A percentile compares a stretch with the other conserved stretches of the same genome.
These are phyloP conservation scores for Acer campestre DNA, from an alignment of 345 rosid genomes.

Conservation along the genomic window DNA sequence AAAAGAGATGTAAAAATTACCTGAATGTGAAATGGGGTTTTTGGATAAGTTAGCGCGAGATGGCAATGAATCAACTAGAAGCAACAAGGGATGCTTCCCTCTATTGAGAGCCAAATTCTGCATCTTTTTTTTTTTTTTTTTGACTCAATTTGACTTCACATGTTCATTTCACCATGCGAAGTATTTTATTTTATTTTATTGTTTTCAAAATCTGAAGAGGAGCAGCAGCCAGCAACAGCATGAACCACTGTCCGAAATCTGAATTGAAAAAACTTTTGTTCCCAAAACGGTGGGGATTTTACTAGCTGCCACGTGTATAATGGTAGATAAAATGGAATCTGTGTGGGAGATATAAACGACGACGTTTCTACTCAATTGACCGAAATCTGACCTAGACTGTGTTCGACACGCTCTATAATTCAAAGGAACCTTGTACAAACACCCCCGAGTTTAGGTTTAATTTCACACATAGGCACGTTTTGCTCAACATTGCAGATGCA, in stretches of 20 bases:
- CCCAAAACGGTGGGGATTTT: not conserved
- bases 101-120: slow-evolving; percentile 41
- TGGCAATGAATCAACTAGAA: slow-evolving; percentile 56
- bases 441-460: too few relatives aligned
- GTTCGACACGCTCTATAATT: too few relatives aligned
- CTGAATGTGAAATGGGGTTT: slow-evolving; percentile 36
- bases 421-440: too few relatives aligned
- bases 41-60: slow-evolving; percentile 40
- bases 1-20: slow-evolving; percentile 41
- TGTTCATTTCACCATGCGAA: slow-evolving; percentile 26
- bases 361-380: not conserved
- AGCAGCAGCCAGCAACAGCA: too few relatives aligned
- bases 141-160: slow-evolving; percentile 6
- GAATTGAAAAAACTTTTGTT: not conserved
- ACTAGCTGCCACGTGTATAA: slow-evolving; percentile 24
- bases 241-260: not conserved
- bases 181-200: not conserved
- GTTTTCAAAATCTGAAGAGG: not conserved
- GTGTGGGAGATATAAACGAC: not conserved
- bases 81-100: slow-evolving; percentile 52
- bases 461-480: too few relatives aligned
- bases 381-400: not conserved
- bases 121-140: slow-evolving; percentile 30
- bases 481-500: too few relatives aligned
- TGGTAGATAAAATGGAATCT: slow-evolving; percentile 15